A percentile compares a stretch with the other conserved stretches of the same genome.
phyloP scores from a whole-genome alignment of 1,139 yeast species.

The Kurtzmaniella quercitrusa region DNA sequence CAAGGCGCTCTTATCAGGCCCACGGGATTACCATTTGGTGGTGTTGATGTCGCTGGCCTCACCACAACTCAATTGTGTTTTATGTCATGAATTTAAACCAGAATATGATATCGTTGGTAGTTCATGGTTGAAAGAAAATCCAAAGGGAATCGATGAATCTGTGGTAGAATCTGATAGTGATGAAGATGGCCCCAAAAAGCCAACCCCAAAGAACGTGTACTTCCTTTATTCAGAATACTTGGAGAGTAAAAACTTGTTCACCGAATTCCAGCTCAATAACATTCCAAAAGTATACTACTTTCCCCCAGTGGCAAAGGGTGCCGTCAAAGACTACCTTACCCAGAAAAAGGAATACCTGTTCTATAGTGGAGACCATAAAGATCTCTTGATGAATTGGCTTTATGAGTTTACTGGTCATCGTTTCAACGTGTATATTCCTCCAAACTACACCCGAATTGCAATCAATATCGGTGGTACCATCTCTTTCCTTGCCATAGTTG shows the following conservation, averaged over 20 bases:
- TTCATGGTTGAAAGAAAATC: conserved; percentile 50
- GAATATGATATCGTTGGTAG: conserved; percentile 54
- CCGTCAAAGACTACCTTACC: conserved; percentile 24
- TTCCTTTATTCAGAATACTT: conserved; percentile 75
- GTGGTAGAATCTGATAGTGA: conserved; percentile 26
- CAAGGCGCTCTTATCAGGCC: conserved; percentile 56
- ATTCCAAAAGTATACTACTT: conserved; percentile 78
- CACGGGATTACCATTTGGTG: conserved; percentile 66
- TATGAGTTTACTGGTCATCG: conserved; percentile 36
- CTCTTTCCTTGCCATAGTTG: conserved; percentile 16
- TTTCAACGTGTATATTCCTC: conserved; percentile 53
- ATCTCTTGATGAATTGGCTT: conserved; percentile 38
- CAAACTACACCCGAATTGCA: conserved; percentile 49
- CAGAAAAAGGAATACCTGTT: conserved; percentile 47
- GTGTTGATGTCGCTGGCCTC: conserved; percentile 71
- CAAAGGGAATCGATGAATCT: conserved; percentile 31
- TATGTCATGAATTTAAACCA: conserved; percentile 73
- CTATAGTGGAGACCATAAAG: conserved; percentile 51
- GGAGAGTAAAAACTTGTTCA: conserved; percentile 53
- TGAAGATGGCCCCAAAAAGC: conserved; percentile 14
- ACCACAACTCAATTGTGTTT: conserved; percentile 68
- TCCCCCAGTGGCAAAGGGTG: conserved; percentile 46
- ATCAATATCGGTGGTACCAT: conserved; percentile 35
- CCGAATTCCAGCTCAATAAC: conserved; percentile 53
- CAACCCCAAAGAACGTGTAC: conserved; percentile 39